Conservation (phyloP, 139 green algal species). For the Micromonas pusilla region DNA sequence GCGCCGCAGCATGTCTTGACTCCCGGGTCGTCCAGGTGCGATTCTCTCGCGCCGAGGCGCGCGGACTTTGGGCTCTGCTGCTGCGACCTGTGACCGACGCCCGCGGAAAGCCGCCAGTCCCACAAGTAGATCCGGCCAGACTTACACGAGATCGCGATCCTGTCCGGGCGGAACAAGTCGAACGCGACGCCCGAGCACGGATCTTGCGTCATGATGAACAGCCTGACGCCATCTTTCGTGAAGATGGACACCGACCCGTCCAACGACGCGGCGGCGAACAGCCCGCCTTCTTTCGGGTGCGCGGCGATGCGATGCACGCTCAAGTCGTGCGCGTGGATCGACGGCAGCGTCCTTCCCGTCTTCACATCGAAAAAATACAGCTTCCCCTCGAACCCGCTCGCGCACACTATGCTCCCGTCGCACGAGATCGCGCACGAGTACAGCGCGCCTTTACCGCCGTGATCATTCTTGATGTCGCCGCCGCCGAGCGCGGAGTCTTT, state of each 20-base stretch:
- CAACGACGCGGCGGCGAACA: conserved; percentile 10
- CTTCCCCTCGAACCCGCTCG: conserved; percentile 26
- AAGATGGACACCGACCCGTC: not conserved
- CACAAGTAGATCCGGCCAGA: conserved; percentile 35
- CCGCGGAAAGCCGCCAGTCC: no score
- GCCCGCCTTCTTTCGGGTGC: not conserved
- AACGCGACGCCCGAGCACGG: not conserved
- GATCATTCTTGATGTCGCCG: not conserved
- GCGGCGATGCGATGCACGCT: not conserved
- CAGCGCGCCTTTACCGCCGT: not conserved
- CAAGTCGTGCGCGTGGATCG: not conserved
- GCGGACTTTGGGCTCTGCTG: no score
- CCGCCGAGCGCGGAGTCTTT: no score
- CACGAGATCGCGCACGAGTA: conserved; percentile 6
- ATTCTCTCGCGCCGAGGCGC: no score
- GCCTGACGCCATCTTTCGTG: no score
- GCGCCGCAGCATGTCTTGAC: no score
- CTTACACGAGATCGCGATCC: conserved; percentile 32
- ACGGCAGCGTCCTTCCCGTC: conserved; percentile 24
- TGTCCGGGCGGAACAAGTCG: conserved; percentile 11
- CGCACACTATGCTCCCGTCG: conserved; percentile 38
- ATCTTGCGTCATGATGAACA: no score
- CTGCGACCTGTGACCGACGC: no score
- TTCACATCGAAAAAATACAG: conserved; percentile 41
- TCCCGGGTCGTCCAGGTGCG: no score